Base-by-base conservation (phyloP, 805 yeast genomes). In the Ogataea populi-albae region DNA sequence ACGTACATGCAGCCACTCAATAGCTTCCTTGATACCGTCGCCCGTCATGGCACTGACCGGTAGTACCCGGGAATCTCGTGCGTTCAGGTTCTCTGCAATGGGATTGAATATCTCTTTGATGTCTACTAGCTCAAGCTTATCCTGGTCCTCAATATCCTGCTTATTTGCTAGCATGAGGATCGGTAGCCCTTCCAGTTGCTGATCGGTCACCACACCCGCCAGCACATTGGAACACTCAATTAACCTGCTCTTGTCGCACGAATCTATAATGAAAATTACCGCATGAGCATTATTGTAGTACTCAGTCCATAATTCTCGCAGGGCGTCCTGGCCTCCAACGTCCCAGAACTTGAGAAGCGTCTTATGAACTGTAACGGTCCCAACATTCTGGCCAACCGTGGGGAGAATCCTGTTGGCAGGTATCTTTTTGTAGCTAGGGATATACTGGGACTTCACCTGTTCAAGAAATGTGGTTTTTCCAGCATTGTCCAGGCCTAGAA, bases 151-250 rank as follows among this genome's bases (percentile, higher is more conserved):
- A 23, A 79, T 58, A 55, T 93, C 98, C 64, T 89, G 96, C 58
- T 93, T 93, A 59, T 93, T 91, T 6, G 97, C 98, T 53, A 91
- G 69, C 96, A 91, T 91, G 38, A 91, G 68, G 7, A 91, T 78
- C 1, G 98, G 98, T 12, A 88, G 81, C 20, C 94, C 88, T 37
- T 80, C 86, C 10, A 74, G 65, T 14, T 68, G 68, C 40, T 80
- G 85, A 55, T 73, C 73, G 32, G 71, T 66, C 55, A 87, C 79
- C 14, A 77, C 65, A n/a, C 63, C 66, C 30, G 68, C 60, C 35
- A 88, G 65, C 2, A 81, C 79, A 17, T 75, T 76, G 46, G 77
- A 72, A 62, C 96, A 88, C 60, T 89, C 97, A 44, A 84, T 80
- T 34, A 91, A 74, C 38, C 96, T 69, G 22, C 75, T 81, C 18